A percentile compares a stretch with the other conserved stretches of the same genome.
Evolutionary conservation across 2,329 filamentous ascomycete genomes (phyloP).

Genomic region (Exophiala alcalophila): DNA sequence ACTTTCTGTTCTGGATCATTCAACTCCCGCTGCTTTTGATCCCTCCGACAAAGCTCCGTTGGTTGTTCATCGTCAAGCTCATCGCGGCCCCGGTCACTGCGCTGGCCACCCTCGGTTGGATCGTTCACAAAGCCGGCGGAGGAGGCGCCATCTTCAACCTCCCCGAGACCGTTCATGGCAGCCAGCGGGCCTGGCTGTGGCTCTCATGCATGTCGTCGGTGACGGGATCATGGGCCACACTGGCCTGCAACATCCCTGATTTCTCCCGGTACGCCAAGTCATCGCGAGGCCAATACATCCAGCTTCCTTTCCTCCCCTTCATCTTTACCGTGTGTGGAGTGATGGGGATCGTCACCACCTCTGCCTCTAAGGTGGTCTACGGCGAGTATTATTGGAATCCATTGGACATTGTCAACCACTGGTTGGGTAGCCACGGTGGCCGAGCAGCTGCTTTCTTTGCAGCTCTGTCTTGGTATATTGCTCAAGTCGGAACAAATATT

Average conservation of each 20-base stretch:
- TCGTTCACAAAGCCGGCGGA: slow-evolving; percentile 47
- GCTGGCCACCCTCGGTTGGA: slow-evolving; percentile 34
- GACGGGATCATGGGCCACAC: slow-evolving; percentile 37
- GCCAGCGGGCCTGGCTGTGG: slow-evolving; percentile 49
- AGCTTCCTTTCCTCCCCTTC: slow-evolving; percentile 47
- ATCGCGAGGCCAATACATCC: slow-evolving; percentile 40
- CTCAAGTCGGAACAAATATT: slow-evolving; percentile 55
- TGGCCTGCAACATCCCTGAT: slow-evolving; percentile 54
- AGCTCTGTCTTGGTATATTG: slow-evolving; percentile 54
- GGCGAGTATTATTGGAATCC: slow-evolving; percentile 45
- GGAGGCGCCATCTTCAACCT: slow-evolving; percentile 50
- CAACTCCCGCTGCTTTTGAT: slow-evolving; percentile 57
- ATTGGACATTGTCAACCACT: slow-evolving; percentile 40
- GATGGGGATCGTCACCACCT: slow-evolving; percentile 58
- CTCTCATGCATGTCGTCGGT: slow-evolving; percentile 28
- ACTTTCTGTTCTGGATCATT: slow-evolving; percentile 58
- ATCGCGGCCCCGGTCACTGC: slow-evolving; percentile 37
- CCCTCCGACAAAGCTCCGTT: slow-evolving; percentile 54
- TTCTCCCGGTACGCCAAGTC: slow-evolving; percentile 44
- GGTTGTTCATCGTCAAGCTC: slow-evolving; percentile 53
- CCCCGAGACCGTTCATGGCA: slow-evolving; percentile 46
- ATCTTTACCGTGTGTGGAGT: slow-evolving; percentile 51
- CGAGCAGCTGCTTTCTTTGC: slow-evolving; percentile 49
- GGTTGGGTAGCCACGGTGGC: slow-evolving; percentile 33
- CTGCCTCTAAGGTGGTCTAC: slow-evolving; percentile 39